Percentiles rank a stretch among this genome's conserved stretches.
Evolutionary conservation across 345 rosid species (phyloP).

Genomic region (Psidium friedrichsthalianum): DNA sequence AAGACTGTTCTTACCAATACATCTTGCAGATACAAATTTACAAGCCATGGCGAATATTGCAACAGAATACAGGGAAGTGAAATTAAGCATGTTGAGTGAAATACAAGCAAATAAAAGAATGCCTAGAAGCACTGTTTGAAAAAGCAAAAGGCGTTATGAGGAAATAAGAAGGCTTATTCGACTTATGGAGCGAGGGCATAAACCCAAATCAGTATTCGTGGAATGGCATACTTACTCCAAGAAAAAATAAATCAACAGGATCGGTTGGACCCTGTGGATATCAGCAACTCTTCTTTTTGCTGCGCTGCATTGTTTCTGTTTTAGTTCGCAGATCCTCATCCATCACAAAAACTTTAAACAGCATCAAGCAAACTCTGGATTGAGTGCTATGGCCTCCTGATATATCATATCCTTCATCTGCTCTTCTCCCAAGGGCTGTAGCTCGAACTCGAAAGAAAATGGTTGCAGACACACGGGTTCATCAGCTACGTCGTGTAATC

Average conservation of each 20-base stretch:
- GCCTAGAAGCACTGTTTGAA: neutral
- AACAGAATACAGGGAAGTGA: neutral
- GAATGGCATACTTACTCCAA: neutral
- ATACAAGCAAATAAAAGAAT: neutral
- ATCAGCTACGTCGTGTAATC: slow-evolving; percentile 77
- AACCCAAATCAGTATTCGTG: neutral
- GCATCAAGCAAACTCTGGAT: slow-evolving; percentile 55
- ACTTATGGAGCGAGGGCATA: neutral
- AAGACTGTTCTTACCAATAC: neutral
- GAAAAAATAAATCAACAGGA: neutral
- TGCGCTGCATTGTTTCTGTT: neutral
- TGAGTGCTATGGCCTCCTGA: slow-evolving; percentile 60
- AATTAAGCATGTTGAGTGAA: neutral
- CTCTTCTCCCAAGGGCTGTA: slow-evolving; percentile 67
- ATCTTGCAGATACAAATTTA: neutral
- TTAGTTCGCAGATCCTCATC: neutral
- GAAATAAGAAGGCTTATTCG: neutral
- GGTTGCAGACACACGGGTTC: slow-evolving; percentile 73
- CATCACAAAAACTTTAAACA: neutral
- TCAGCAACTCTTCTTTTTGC: neutral
- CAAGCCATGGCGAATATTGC: neutral
- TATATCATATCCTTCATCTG: slow-evolving; percentile 89
- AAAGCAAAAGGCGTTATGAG: neutral
- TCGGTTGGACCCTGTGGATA: neutral
- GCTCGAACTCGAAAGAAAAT: slow-evolving; percentile 88